Evolutionary conservation across 2,329 filamentous ascomycete genomes (phyloP), one percentile per base, ranked within the genome.

Genomic region (Domatiomyces catenatus): DNA sequence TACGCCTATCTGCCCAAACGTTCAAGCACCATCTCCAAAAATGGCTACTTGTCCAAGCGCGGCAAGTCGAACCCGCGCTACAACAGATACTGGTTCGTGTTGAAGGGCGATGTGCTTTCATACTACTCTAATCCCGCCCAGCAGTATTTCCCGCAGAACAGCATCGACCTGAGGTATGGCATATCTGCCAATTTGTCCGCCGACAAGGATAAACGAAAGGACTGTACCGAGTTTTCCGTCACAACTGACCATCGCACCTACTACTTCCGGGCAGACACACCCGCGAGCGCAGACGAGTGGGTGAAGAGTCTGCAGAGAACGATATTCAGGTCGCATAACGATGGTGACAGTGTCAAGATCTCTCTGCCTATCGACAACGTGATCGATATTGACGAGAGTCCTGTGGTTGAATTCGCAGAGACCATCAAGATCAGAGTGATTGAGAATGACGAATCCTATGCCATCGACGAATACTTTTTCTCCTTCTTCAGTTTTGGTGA

Each of bases 391-490:
- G 92, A 96, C 64, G 86, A 94, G 57, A 92, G 83, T 46, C 83
- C 86, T 51, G 87, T 95, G 69, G 76, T 94, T 50, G 86, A 93
- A 56, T 88, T 94, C 65, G 87, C 88, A 19, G 86, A 95, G 55
- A 96, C 92, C 0, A 84, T 93, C 70, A 95, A 94, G 67, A 81
- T 98, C 54, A 80, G 87, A 39, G 87, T 95, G 44, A 81, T 96
- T 51, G 89, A 95, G 62, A 93, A 88, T 56, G 86, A 92, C 56
- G 90, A 95, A 66, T 93, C 87, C 0, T 96, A 85, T 67, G 89
- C 89, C 2, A 86, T 96, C 56, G 92, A 98, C 61, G 92, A 98
- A 80, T 95, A 96, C 64, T 96, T 93, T 65, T 96, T 98, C 66
- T 92, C 89, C 0, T 96, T 96, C 67, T 94, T 95, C 64, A 84